Base-by-base conservation (phyloP, 2,329 filamentous ascomycete genomes). In the Aspergillus ochraceus region DNA sequence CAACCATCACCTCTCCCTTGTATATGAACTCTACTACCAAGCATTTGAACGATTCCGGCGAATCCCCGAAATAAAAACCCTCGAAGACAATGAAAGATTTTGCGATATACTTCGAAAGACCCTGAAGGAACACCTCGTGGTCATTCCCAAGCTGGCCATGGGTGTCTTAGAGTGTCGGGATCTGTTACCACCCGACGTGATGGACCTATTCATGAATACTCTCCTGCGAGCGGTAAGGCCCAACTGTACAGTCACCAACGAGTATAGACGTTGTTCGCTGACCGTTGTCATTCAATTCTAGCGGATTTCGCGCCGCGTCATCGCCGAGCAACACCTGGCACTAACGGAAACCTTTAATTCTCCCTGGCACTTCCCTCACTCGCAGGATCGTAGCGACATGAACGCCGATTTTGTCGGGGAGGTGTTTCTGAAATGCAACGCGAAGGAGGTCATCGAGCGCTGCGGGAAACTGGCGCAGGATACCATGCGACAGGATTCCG, bases 201-300 rank as follows among this genome's bases (percentile, higher is more conserved):
- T 96, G 67, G 95, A 99, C 77, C 87, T 87, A 55, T 97, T 99
- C 72, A 97, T 98, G 90, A 97, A 94, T 68, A 95, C 91, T 1
- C 88, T 98, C 63, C 79, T 99, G 57, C 86, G 91, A 81, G 95
- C 94, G 62, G 91, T 95, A 83, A 70, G 87, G 46, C 36, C 29
- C 30, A 52, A 12, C 39, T 50, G 1, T 17, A 12, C 36, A 42
- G 12, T 42, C 5, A 17, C 36, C 36, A 17, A 42, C 17, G 5
- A 30, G 26, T 50, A 17, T 20, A 19, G 30, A 60, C 36, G 63
- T 68, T 39, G 64, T 52, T 49, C 49, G 45, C 60, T 32, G 20
- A 32, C 24, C 5, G 22, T 36, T 46, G n/a, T 26, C 19, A 4
- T 30, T 17, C 6, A 9, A 24, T 8, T 5, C 17, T 66, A 95